Percentiles rank a stretch among this genome's conserved stretches.
Conservation (phyloP, 2,329 filamentous ascomycete species). For the Paracamarosporium sp. region DNA sequence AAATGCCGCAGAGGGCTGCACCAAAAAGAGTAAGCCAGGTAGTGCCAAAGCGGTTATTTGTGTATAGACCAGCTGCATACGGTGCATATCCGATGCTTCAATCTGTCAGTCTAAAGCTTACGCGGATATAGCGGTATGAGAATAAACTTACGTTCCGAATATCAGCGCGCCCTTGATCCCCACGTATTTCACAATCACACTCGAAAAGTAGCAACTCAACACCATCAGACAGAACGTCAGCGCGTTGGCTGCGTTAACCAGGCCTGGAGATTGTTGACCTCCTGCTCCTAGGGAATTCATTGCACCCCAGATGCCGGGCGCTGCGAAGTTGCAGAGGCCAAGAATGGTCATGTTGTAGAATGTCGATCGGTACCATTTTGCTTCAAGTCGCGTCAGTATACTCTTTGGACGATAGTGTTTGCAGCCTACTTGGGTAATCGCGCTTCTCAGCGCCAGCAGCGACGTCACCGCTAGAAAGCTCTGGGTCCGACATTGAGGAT, state of each 20-base stretch:
- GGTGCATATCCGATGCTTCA: constrained; percentile 70
- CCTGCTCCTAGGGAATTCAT: constrained; percentile 76
- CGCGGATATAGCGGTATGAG: neutral
- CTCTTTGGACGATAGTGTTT: neutral
- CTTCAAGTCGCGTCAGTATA: constrained; percentile 38
- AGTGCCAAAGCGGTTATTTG: constrained; percentile 69
- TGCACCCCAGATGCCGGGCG: constrained; percentile 74
- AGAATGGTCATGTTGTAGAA: constrained; percentile 77
- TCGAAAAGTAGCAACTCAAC: constrained; percentile 70
- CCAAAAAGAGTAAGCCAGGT: constrained; percentile 75
- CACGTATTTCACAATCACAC: constrained; percentile 68
- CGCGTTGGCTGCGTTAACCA: constrained; percentile 75
- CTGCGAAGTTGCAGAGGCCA: constrained; percentile 73
- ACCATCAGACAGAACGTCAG: constrained; percentile 78
- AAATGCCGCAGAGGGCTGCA: constrained; percentile 72
- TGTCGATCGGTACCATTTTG: constrained; percentile 74
- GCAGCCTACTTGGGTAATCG: constrained; percentile 30
- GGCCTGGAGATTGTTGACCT: constrained; percentile 67
- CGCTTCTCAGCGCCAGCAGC: constrained; percentile 21
- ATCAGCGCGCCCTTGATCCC: constrained; percentile 75
- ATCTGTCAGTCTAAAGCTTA: neutral
- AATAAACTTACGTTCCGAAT: constrained; percentile 65
- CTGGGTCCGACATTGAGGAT: neutral
- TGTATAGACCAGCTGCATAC: constrained; percentile 72
- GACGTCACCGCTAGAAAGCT: neutral